Percentiles rank a stretch among this genome's conserved stretches.
Conservation (phyloP, 352 stramenopile genomes). For the Phytophthora pinifolia region DNA sequence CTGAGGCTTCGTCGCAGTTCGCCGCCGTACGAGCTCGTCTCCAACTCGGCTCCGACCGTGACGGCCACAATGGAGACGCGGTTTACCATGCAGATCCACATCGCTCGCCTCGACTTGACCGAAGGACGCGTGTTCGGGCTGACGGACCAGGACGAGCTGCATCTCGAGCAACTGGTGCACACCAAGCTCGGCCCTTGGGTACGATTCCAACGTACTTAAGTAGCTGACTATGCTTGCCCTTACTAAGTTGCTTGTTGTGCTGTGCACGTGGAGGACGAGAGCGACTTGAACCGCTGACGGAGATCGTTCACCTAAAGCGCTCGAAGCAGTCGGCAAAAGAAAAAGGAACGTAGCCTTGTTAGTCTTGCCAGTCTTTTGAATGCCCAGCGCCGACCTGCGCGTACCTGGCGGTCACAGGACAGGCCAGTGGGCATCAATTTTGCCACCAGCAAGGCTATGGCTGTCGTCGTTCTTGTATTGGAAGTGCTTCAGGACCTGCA, state of each 20-base stretch:
- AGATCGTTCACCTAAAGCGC: constrained; percentile 2
- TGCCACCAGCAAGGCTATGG: not conserved
- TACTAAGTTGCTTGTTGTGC: not conserved
- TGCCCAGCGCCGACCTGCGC: no score
- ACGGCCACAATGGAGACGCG: constrained; percentile 24
- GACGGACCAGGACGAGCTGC: constrained; percentile 12
- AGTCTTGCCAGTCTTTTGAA: no score
- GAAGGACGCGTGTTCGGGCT: constrained; percentile 19
- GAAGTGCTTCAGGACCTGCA: no score
- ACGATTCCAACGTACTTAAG: not conserved
- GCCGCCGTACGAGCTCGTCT: constrained; percentile 44
- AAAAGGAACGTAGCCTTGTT: no score
- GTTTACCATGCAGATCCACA: constrained; percentile 31
- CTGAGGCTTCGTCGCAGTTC: constrained; percentile 1
- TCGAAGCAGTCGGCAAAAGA: not conserved
- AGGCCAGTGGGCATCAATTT: no score
- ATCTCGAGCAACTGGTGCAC: constrained; percentile 27
- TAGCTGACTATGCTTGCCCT: not conserved
- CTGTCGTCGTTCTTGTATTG: no score
- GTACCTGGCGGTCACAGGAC: no score
- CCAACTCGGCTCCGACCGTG: constrained; percentile 21
- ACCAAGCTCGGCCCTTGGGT: constrained; percentile 25
- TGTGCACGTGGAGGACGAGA: constrained; percentile 9
- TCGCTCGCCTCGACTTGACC: constrained; percentile 23
- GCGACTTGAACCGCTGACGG: constrained; percentile 8